Evolutionary conservation across 2,329 filamentous ascomycete species (phyloP), one percentile per base, ranked within the genome.

Genomic region (Lanzia echinophila): DNA sequence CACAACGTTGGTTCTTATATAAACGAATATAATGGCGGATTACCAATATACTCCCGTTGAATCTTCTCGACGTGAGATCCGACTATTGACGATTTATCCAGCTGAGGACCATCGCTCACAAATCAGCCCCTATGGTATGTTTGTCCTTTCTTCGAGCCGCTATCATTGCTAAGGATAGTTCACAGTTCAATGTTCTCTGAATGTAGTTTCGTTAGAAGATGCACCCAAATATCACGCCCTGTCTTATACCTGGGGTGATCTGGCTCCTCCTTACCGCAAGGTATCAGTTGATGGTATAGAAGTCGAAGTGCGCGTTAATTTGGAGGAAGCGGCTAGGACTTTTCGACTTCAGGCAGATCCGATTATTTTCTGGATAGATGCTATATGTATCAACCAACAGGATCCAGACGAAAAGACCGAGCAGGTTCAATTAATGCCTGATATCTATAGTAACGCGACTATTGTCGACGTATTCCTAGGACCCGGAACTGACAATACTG

Each of bases 381-480:
- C 57, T 17, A 41, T 58, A 34, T 58, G 57, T 41, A 58, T 58
- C 51, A 57, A 58, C 22, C 57, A 58, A 42, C n/a, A 53, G 3
- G 39, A 54, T 31, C 19, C 38, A 1, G 48, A 53, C 20, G 57
- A 58, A 33, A 54, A 53, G 19, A 34, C 22, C n/a, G 39, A 42
- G 24, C 55, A 58, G 46, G 51, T 58, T 19, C 42, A 44, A 34
- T 13, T 49, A n/a, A 58, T 58, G 55, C 31, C 20, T 12, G 34
- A 50, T 7, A 58, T 58, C 38, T 58, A 57, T 11, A 47, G 43
- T 33, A 34, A 11, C 20, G 57, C 57, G 11, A 41, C 13, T 12
- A 15, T 34, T 8, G 55, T 58, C 7, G 45, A 56, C 28, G 38
- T 47, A 2, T 58, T 56, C 28, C 45, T 58, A 19, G 57, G 57